Evolutionary conservation across 176 grass and related monocot species (phyloP), one percentile per base, ranked within the genome.

Genomic region (Melocanna baccifera): DNA sequence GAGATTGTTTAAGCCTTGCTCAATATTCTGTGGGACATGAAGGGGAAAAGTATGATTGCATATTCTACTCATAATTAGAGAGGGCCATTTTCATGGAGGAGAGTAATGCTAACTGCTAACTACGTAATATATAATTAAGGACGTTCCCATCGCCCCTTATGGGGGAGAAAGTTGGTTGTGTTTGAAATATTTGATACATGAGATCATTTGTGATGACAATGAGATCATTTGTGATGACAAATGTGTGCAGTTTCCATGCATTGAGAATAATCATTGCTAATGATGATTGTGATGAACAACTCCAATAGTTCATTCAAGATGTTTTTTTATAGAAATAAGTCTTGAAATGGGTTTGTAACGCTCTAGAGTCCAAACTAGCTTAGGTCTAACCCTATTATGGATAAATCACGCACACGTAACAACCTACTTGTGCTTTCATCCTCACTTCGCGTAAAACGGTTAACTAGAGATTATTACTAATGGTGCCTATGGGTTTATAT

Each of bases 11-110:
- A 80, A 53, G 50, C 41, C 48, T 70, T 87, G 20, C n/a, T 80
- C n/a, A 62, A 87, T 91, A 91, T 91, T 83, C 80, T 16, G 62
- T 84, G 69, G 89, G 89, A 34, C 80, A 87, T 80, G 47, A 14
- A 41, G 18, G 28, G 55, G 22, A 71, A 77, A 81, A 46, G 65
- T 65, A 81, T 86, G 42, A 81, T 90, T 29, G 57, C 15, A 67
- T 82, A 90, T 73, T 75, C 22, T 67, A 48, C 14, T 65, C 71
- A 77, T 77, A 69, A 86, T 78, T 90, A 72, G 55, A 72, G 4
- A 6, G 37, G 25, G 6, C 26, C 46, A 28, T 45, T 56, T 79
- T 30, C 34, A 41, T 51, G 18, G 57, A 75, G 10, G 1, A 51
- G 22, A 41, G 3, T 40, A 67, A 79, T 70, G 18, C 41, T 69